A percentile compares a stretch with the other conserved stretches of the same genome.
Conservation (phyloP, 1,139 yeast species). For the Hyphopichia pseudoburtonii region DNA sequence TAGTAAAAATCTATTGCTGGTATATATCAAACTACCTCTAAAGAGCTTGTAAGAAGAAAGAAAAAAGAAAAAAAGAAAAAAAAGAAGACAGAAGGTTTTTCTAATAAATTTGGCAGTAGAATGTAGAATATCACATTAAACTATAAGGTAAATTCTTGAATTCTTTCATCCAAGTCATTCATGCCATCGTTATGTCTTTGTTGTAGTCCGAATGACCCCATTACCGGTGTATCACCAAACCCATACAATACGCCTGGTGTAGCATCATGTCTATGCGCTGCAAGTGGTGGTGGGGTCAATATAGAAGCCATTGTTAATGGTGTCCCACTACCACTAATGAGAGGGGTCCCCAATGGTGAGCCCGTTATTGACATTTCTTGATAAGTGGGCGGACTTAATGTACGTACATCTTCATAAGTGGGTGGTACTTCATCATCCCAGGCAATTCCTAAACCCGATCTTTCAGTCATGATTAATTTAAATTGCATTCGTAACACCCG, state of each 20-base stretch:
- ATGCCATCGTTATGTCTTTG: constrained; percentile 25
- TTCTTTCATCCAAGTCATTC: constrained; percentile 33
- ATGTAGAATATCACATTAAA: too few relatives aligned
- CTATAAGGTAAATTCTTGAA: constrained; percentile 32
- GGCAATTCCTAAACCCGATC: constrained; percentile 93
- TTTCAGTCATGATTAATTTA: constrained; percentile 72
- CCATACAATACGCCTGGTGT: constrained; percentile 48
- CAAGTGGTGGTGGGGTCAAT: constrained; percentile 10
- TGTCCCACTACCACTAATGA: too few relatives aligned
- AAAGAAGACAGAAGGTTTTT: too few relatives aligned
- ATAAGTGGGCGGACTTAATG: constrained; percentile 85
- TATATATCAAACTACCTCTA: too few relatives aligned
- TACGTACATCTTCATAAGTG: constrained; percentile 78
- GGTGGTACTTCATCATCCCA: constrained; percentile 99
- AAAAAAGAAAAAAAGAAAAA: too few relatives aligned
- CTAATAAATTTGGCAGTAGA: too few relatives aligned
- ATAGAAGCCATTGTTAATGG: constrained; percentile 16
- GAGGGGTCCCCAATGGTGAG: constrained; percentile 26
- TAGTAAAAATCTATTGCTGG: too few relatives aligned
- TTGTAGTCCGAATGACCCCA: constrained; percentile 16
- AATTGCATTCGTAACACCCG: constrained; percentile 94
- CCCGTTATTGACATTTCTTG: constrained; percentile 27
- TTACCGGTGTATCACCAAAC: constrained; percentile 41
- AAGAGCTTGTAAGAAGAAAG: too few relatives aligned
- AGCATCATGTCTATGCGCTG: constrained; percentile 17